Conservation (phyloP, 176 grass and related monocot species). For the Thalia dealbata region DNA sequence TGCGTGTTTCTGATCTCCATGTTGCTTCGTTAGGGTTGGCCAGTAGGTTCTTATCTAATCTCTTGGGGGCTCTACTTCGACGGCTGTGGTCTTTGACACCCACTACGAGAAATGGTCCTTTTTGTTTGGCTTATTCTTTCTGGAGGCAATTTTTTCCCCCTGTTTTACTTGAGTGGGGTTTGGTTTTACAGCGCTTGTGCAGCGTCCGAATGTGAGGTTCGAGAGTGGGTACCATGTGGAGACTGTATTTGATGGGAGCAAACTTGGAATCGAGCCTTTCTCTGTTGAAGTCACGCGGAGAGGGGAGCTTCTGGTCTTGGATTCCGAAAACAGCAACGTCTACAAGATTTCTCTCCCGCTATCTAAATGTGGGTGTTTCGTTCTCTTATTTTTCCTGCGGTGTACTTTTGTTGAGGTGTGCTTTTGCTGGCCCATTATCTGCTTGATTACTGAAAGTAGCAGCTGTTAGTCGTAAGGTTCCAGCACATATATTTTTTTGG, state of each 20-base stretch:
- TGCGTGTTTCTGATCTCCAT: background rate
- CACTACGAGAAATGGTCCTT: background rate
- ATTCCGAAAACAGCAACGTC: slow-evolving; percentile 15
- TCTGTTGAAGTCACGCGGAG: background rate
- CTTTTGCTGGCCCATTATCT: background rate
- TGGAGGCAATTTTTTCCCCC: background rate
- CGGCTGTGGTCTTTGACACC: slow-evolving; percentile 6
- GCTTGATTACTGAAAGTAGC: background rate
- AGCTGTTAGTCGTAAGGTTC: no score
- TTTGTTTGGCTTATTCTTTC: background rate
- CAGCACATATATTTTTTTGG: no score
- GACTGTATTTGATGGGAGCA: slow-evolving; percentile 13
- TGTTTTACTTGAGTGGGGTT: background rate
- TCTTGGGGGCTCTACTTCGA: background rate
- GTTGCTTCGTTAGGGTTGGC: background rate
- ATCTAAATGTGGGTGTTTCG: slow-evolving; percentile 5
- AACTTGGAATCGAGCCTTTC: slow-evolving; percentile 8
- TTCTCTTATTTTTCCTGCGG: background rate
- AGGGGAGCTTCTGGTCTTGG: slow-evolving; percentile 7
- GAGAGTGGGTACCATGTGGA: slow-evolving; percentile 12
- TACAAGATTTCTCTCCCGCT: slow-evolving; percentile 1
- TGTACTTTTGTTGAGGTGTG: background rate
- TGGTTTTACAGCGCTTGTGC: background rate
- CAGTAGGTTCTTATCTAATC: slow-evolving; percentile 1
- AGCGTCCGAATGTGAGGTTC: background rate